Percentiles rank a stretch among this genome's conserved stretches.
phyloP scores from a whole-genome alignment of 2,329 filamentous ascomycete genomes.

The Alternaria brassicicola region DNA sequence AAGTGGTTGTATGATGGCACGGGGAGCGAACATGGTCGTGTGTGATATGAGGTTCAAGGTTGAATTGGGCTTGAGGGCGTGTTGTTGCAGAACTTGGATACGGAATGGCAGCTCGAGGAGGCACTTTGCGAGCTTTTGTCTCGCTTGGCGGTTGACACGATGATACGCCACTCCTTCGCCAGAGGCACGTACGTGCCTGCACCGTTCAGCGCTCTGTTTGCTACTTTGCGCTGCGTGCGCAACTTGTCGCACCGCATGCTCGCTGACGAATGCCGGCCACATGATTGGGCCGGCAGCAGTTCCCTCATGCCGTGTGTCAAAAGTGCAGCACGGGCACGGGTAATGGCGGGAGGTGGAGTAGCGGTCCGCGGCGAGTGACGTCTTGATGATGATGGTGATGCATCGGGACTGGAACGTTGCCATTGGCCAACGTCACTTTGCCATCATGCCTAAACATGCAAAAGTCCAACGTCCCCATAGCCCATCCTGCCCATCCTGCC shows the following conservation, averaged over 20 bases:
- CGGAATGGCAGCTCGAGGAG: not conserved
- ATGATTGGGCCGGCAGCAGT: not conserved
- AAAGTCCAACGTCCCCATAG: conserved; percentile 3
- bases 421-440: conserved; percentile 15
- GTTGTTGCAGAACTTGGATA: not conserved
- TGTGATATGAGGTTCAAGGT: not conserved
- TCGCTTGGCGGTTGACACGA: not conserved
- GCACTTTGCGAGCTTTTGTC: not conserved
- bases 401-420: not conserved
- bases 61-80: not conserved
- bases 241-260: not conserved
- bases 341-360: not conserved
- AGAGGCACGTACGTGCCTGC: not conserved
- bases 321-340: not conserved
- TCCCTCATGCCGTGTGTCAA: not conserved
- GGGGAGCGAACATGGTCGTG: conserved; percentile 12
- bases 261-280: not conserved
- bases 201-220: not conserved
- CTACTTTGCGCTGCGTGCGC: not conserved
- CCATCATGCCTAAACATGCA: conserved; percentile 12
- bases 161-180: conserved; percentile 5
- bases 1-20: conserved; percentile 9
- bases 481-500: not conserved
- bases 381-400: not conserved
- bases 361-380: not conserved